Conservation (phyloP, 495 filamentous ascomycete genomes). For the Aspergillus carlsbadensis region DNA sequence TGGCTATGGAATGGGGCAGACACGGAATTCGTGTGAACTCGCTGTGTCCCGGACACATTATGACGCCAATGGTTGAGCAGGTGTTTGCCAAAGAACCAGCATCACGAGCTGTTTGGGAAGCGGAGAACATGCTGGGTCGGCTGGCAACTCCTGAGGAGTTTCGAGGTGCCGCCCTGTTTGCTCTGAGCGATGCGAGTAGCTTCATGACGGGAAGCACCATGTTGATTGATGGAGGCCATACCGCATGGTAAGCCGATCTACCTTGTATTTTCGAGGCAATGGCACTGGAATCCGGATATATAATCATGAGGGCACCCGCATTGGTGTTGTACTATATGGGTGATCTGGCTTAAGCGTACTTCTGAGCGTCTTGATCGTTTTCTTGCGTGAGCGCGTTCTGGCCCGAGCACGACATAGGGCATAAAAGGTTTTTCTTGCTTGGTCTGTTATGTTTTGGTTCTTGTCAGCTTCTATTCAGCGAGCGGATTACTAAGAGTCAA, state of each 20-base stretch:
- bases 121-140: slow-evolving; percentile 68
- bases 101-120: slow-evolving; percentile 58
- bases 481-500: too few species aligned
- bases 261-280: too few species aligned
- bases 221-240: slow-evolving; percentile 63
- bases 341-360: background rate
- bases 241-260: slow-evolving; percentile 43
- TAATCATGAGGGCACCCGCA: background rate
- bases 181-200: slow-evolving; percentile 63
- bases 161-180: slow-evolving; percentile 59
- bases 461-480: too few species aligned
- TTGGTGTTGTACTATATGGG: background rate
- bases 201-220: slow-evolving; percentile 70
- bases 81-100: slow-evolving; percentile 66
- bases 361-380: too few species aligned
- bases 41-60: slow-evolving; percentile 67
- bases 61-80: slow-evolving; percentile 69
- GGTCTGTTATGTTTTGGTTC: too few species aligned
- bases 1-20: slow-evolving; percentile 72
- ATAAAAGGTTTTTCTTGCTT: too few species aligned
- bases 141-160: slow-evolving; percentile 65
- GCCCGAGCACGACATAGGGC: too few species aligned
- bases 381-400: too few species aligned
- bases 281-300: too few species aligned
- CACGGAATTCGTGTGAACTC: slow-evolving; percentile 68